Percentiles rank a stretch among this genome's conserved stretches.
These are phyloP conservation scores for Stipa capillata DNA, from an alignment of 176 grass and related monocot genomes.

Conservation along the genomic window DNA sequence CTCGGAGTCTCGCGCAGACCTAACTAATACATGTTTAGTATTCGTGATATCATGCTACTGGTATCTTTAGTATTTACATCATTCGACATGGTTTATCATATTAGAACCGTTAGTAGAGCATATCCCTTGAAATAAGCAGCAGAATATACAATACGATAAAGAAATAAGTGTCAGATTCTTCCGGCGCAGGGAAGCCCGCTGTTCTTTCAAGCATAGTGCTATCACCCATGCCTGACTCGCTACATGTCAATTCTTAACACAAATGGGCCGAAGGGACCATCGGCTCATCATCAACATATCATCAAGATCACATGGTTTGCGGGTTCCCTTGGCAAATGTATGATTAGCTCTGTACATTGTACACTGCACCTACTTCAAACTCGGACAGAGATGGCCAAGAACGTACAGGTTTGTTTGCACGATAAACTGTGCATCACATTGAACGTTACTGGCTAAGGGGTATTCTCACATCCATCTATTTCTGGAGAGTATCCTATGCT, in stretches of 20 bases:
- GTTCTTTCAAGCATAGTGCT: too few species aligned
- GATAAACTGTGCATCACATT: neutral
- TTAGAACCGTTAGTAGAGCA: too few species aligned
- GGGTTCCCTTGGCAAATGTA: neutral
- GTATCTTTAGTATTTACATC: too few species aligned
- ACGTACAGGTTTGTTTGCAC: neutral
- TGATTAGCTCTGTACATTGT: conserved; percentile 3
- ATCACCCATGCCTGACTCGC: neutral
- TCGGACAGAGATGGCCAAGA: neutral
- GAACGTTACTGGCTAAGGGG: neutral
- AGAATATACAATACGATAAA: too few species aligned
- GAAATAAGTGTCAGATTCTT: too few species aligned
- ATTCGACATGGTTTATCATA: too few species aligned
- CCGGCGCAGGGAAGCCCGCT: too few species aligned
- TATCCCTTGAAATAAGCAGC: too few species aligned
- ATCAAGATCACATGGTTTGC: neutral
- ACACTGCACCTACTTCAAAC: neutral
- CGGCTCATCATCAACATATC: neutral
- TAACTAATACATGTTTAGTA: too few species aligned
- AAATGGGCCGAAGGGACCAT: neutral
- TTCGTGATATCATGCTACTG: too few species aligned
- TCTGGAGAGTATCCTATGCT: conserved; percentile 17
- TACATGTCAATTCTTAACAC: neutral
- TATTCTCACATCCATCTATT: neutral
- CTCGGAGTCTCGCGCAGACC: too few species aligned